Evolutionary conservation across 371 early-diverging fungal genomes (phyloP), one percentile per base, ranked within the genome.

Genomic region (Mucor velutinosus): DNA sequence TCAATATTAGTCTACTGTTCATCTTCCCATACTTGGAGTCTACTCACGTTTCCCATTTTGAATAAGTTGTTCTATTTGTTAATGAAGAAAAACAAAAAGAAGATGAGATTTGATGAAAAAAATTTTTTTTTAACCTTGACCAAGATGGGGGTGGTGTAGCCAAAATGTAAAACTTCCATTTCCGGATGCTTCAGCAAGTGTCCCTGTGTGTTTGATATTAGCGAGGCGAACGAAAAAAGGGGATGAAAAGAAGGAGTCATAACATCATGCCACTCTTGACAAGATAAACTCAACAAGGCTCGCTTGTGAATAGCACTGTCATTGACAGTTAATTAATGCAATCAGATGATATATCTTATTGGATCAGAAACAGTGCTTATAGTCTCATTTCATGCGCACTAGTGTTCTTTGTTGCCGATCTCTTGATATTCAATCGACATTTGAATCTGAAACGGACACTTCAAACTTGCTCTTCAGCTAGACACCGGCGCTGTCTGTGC

Each of bases 21-120:
- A 21, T 7, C 10, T 25, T 29, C 7, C 4, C 15, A 53, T 53
- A 1, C 1, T 5, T 25, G n/a, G 8, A 33, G 12, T 14, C 25
- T 32, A 27, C 45, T 58, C 59, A 65, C 65, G 65, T 65, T 65
- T 35, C 65, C 65, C 65, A 65, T 65, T 43, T 29, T 59, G 6
- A 32, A 29, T 8, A 4, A 33, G 3, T 53, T 63, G 55, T 32
- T 35, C 15, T 51, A 15, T 62, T 19, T 47, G 21, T 21, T 10
- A 11, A 21, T 21, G 21, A 47, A 53, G 23, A 25, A 51, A 25
- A 51, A 51, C 23, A 27, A 53, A 27, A 53, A 27, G 27, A 53
- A 35, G 32, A 62, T 15, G 30, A 57, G 29, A 57, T 57, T 30
- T 10, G 23, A 25, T 39, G 17, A 21, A 49, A 66, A 61, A 67